Evolutionary conservation across 1,139 yeast species (phyloP), one percentile per base, ranked within the genome.

Genomic region (Taiozyma sp.): DNA sequence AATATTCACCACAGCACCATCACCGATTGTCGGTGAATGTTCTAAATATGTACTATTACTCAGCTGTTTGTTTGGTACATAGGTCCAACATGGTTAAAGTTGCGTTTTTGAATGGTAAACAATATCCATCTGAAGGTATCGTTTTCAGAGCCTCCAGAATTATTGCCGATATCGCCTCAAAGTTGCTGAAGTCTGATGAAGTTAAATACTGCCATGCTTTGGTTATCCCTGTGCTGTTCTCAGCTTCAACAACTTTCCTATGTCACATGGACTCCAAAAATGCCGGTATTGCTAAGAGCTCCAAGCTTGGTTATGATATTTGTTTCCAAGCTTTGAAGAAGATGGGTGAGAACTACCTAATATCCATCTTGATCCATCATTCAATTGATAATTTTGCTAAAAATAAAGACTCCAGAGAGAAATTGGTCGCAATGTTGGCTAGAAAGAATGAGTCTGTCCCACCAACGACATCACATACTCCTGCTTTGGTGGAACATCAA

Each of bases 121-220:
- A 55, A 39, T 63, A 77, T 75, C 60, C 80, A 76, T 62, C 64
- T 10, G 79, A 93, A 87, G 90, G 93, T 14, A 86, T 88, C 55
- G 85, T 91, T 3, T 87, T 87, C 71, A 91, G 86, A 65, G 89
- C 95, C 0, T 89, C 95, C 1, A 81, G 88, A 62, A 85, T 85
- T 85, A 83, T 87, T 55, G 80, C 87, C 7, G 74, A 82, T 53
- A 83, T 87, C 49, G 72, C 81, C 45, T 85, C 84, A 52, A 81
- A 80, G 53, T 61, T 87, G 55, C 67, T 77, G 39, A 79, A 77
- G 45, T 73, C 77, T 47, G 75, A 77, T 52, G 79, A 80, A 59
- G 64, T 83, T 52, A 69, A 70, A 54, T 75, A 76, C 60, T 74
- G 83, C 62, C 85, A 86, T 29, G 80, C 83, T 28, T 74, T 81